Percentiles rank a stretch among this genome's conserved stretches.
Evolutionary conservation across 2,329 filamentous ascomycete genomes (phyloP).

Genomic region (Verticillium longisporum): DNA sequence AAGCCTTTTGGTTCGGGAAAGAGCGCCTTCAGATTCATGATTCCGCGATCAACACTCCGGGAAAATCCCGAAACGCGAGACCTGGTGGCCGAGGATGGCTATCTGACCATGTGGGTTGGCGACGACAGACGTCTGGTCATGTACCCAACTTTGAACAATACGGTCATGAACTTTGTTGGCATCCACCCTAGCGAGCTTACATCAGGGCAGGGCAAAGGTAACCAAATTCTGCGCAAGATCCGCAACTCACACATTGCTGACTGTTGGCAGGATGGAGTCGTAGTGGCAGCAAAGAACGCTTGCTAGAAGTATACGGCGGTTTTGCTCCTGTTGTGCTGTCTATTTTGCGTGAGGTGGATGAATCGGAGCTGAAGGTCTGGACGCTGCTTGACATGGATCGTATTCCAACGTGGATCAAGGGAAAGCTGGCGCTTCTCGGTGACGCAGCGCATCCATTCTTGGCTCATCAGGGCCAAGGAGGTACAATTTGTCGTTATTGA

Average conservation of each 20-base stretch:
- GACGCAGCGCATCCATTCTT: constrained; percentile 65
- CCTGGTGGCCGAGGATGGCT: constrained; percentile 19
- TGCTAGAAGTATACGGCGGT: constrained; percentile 30
- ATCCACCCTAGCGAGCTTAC: constrained; percentile 35
- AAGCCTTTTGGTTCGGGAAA: constrained; percentile 39
- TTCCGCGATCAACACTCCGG: constrained; percentile 23
- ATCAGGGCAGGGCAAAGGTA: neutral
- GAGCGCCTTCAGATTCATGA: constrained; percentile 48
- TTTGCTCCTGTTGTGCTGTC: constrained; percentile 33
- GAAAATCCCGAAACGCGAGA: constrained; percentile 25
- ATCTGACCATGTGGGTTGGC: constrained; percentile 31
- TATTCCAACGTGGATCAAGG: constrained; percentile 47
- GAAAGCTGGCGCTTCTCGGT: constrained; percentile 50
- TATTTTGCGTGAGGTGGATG: constrained; percentile 29
- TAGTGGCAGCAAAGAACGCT: constrained; percentile 24
- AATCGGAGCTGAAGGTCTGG: constrained; percentile 40
- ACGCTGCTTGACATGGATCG: constrained; percentile 55
- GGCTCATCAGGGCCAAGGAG: constrained; percentile 36
- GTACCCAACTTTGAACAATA: constrained; percentile 39
- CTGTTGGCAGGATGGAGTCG: constrained; percentile 29
- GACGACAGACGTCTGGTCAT: constrained; percentile 35
- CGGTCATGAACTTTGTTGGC: constrained; percentile 40
- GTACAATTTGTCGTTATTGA: neutral
- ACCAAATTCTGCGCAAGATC: neutral
- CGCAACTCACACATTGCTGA: neutral